Evolutionary conservation across 192 early-diverging fungal species (phyloP).

Genomic region (Dissophora globulifera): DNA sequence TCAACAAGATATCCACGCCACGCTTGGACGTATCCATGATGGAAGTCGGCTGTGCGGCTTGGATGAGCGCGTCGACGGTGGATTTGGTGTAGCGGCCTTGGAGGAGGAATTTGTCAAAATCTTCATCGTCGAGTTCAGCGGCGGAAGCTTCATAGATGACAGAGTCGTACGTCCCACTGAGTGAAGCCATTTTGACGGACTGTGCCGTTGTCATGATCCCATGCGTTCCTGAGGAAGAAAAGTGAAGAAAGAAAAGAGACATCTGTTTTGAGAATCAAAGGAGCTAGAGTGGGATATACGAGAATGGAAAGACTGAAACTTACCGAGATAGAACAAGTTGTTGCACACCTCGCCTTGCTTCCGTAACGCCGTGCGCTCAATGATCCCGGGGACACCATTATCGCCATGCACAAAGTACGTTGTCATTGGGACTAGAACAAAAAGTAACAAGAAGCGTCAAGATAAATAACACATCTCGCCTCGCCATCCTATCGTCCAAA

Average conservation of each 20-base stretch:
- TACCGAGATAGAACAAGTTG: conserved; percentile 79
- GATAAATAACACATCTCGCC: no score
- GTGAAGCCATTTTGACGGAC: conserved; percentile 70
- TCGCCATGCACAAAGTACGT: conserved; percentile 82
- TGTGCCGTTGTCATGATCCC: conserved; percentile 69
- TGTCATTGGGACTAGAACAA: conserved; percentile 67
- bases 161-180: conserved; percentile 59
- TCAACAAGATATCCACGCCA: conserved; percentile 83
- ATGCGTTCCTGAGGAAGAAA: conserved; percentile 21
- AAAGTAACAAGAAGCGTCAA: background rate
- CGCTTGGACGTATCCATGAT: conserved; percentile 51
- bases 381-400: conserved; percentile 64
- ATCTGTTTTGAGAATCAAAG: no score
- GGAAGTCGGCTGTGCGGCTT: conserved; percentile 21
- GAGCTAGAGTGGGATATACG: no score
- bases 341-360: conserved; percentile 80
- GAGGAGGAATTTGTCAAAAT: conserved; percentile 9
- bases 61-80: conserved; percentile 46
- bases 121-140: conserved; percentile 31
- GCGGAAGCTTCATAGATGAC: conserved; percentile 23
- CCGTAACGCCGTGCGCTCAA: conserved; percentile 60
- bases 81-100: conserved; percentile 37
- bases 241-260: background rate
- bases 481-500: no score
- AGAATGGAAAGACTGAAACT: no score